Evolutionary conservation across 2,329 filamentous ascomycete species (phyloP).

Genomic region (Cryphonectria japonica): DNA sequence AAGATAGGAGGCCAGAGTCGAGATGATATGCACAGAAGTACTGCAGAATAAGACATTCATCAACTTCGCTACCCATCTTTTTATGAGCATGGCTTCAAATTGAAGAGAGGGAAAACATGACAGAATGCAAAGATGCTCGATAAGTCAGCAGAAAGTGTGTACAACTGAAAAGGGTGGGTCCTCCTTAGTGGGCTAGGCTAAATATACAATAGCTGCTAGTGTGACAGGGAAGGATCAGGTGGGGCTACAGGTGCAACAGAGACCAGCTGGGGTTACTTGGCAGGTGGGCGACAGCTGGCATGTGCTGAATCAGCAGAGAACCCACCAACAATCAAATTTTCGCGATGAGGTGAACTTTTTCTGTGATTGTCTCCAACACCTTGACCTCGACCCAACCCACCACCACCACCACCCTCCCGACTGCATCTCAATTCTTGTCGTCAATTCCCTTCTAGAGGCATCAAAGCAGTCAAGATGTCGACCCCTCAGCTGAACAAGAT

Average conservation of each 20-base stretch:
- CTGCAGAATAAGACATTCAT: not conserved
- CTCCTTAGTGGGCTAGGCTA: too few species aligned
- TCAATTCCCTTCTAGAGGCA: conserved; percentile 28
- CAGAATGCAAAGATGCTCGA: not conserved
- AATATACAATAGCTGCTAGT: too few species aligned
- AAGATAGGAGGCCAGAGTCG: not conserved
- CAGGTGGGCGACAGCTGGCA: not conserved
- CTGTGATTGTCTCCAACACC: conserved; percentile 14
- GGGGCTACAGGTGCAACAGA: not conserved
- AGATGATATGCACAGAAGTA: not conserved
- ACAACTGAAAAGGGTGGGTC: too few species aligned
- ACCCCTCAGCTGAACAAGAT: conserved; percentile 92
- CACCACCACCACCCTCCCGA: conserved; percentile 18
- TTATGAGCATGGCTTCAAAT: too few species aligned
- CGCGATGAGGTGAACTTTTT: conserved; percentile 12
- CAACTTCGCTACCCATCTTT: too few species aligned
- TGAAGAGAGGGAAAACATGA: too few species aligned
- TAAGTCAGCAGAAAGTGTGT: not conserved
- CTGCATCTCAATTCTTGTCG: conserved; percentile 27
- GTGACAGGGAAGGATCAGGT: not conserved
- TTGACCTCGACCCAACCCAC: conserved; percentile 27
- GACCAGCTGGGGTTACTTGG: conserved; percentile 12
- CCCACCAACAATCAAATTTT: conserved; percentile 25
- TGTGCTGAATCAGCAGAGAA: conserved; percentile 1
- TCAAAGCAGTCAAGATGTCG: conserved; percentile 60